Evolutionary conservation across 345 rosid genomes (phyloP).

Genomic region (Cochlearia excelsa): DNA sequence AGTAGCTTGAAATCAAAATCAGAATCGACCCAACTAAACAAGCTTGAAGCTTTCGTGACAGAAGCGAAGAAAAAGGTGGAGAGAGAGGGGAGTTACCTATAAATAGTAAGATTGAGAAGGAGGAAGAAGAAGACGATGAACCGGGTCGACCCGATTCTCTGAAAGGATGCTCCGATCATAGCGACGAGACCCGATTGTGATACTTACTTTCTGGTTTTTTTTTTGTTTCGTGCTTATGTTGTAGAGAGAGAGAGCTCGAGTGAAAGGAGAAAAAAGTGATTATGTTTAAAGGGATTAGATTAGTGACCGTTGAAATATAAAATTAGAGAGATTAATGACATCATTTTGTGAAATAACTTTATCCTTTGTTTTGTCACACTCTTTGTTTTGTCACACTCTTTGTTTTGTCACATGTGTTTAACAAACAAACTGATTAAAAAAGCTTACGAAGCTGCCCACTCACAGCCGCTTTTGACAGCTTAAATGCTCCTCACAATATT

Average conservation of each 20-base stretch:
- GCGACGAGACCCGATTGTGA: background rate
- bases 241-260: background rate
- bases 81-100: constrained; percentile 30
- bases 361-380: too few relatives aligned
- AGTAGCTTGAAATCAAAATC: background rate
- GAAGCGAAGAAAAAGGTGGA: background rate
- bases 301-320: too few relatives aligned
- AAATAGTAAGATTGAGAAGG: constrained; percentile 32
- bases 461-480: too few relatives aligned
- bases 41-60: constrained; percentile 11
- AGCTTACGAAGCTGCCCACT: too few relatives aligned
- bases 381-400: too few relatives aligned
- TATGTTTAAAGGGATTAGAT: too few relatives aligned
- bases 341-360: too few relatives aligned
- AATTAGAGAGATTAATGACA: background rate
- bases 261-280: too few relatives aligned
- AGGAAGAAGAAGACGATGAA: constrained; percentile 29
- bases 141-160: constrained; percentile 28
- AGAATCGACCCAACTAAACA: constrained; percentile 2
- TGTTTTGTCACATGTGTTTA: too few relatives aligned
- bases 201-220: too few relatives aligned
- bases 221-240: background rate
- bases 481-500: too few relatives aligned
- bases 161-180: constrained; percentile 16
- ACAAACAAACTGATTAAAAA: too few relatives aligned